Percentiles rank a stretch among this genome's conserved stretches.
Conservation (phyloP, 2,329 filamentous ascomycete genomes). For the Lomentospora prolificans region DNA sequence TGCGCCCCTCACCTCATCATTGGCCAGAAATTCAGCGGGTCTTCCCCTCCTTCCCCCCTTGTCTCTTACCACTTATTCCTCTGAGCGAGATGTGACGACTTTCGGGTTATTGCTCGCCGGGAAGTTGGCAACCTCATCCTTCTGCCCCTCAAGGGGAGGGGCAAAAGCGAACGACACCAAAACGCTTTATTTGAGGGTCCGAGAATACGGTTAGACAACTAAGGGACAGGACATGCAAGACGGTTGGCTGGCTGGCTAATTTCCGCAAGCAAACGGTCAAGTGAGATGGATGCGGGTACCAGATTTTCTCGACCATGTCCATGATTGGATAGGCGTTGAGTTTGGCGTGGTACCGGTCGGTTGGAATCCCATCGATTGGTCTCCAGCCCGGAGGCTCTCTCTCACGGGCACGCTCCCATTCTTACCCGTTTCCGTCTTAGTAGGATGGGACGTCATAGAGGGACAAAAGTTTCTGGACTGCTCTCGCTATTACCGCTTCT, state of each 20-base stretch:
- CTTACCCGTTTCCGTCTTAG: too few species aligned
- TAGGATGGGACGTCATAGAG: too few species aligned
- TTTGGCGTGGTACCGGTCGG: slow-evolving; percentile 1
- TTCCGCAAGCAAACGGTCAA: not conserved
- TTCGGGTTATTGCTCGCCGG: not conserved
- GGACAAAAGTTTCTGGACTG: too few species aligned
- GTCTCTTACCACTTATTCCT: not conserved
- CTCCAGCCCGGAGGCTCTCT: not conserved
- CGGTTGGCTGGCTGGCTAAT: not conserved
- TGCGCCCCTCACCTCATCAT: not conserved
- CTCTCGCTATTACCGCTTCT: too few species aligned
- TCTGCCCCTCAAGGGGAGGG: too few species aligned
- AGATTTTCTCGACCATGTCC: not conserved
- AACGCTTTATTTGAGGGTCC: not conserved
- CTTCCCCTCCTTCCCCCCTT: not conserved
- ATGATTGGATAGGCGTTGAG: not conserved
- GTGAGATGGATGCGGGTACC: not conserved
- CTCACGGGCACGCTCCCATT: not conserved
- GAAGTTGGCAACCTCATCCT: not conserved
- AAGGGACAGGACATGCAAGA: not conserved
- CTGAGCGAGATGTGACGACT: not conserved
- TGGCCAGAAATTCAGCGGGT: not conserved
- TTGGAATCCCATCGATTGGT: not conserved
- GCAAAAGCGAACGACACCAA: not conserved
- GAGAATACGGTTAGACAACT: not conserved